Percentiles rank a stretch among this genome's conserved stretches.
These are phyloP conservation scores for Macrolepiota dolichaula DNA, from an alignment of 768 basidiomycete genomes.

Conservation along the genomic window DNA sequence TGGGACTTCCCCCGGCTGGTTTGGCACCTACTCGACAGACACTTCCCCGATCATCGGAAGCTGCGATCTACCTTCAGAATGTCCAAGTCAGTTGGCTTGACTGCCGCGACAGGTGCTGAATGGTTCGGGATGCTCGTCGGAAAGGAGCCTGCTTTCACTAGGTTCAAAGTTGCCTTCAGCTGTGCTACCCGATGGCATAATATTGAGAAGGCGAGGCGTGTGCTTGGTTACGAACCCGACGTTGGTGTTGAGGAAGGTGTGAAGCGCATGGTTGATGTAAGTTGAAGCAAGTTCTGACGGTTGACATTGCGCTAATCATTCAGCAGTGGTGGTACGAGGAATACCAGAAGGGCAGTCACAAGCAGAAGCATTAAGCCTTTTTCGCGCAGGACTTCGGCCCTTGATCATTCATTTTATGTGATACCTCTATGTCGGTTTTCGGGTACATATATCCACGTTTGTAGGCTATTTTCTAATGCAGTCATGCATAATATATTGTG, in stretches of 20 bases:
- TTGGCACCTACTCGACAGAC: constrained; percentile 68
- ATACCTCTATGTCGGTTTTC: background rate
- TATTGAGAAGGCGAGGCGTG: constrained; percentile 87
- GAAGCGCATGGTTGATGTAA: constrained; percentile 68
- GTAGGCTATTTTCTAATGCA: background rate
- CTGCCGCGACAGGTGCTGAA: constrained; percentile 71
- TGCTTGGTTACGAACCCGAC: constrained; percentile 92
- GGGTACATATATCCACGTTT: background rate
- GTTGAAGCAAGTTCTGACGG: constrained; percentile 19
- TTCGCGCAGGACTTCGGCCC: background rate
- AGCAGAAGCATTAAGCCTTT: constrained; percentile 30
- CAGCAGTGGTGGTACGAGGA: constrained; percentile 47
- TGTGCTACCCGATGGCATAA: constrained; percentile 86
- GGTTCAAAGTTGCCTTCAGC: constrained; percentile 77
- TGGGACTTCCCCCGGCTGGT: constrained; percentile 88
- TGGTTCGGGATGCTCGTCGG: constrained; percentile 70
- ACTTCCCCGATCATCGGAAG: constrained; percentile 53
- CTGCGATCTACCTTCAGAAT: constrained; percentile 40
- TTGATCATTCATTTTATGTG: background rate
- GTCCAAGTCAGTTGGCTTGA: constrained; percentile 61
- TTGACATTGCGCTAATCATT: background rate
- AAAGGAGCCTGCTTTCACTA: constrained; percentile 82
- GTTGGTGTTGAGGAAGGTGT: constrained; percentile 89
- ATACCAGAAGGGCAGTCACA: constrained; percentile 35
- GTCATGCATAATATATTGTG: background rate